Conservation (phyloP, 495 filamentous ascomycete species). For the Xylaria intraflava region DNA sequence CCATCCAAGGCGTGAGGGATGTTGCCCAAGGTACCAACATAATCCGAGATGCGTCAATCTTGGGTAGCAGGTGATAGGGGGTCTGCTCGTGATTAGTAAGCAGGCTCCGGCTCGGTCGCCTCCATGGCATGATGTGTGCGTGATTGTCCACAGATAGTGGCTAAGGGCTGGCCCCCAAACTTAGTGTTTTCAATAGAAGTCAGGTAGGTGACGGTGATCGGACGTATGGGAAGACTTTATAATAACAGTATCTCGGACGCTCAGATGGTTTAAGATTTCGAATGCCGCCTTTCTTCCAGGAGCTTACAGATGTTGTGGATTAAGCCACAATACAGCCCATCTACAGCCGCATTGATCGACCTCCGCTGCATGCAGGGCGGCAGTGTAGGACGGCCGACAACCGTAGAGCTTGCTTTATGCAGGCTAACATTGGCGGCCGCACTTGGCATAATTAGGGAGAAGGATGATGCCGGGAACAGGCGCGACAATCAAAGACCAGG, state of each 20-base stretch:
- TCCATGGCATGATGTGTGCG: not conserved
- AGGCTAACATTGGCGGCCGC: not conserved
- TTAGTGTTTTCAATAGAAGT: no score
- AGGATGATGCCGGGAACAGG: not conserved
- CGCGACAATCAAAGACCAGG: not conserved
- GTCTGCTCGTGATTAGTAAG: not conserved
- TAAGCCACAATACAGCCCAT: no score
- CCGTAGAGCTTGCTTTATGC: not conserved
- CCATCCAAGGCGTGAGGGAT: not conserved
- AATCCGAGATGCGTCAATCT: not conserved
- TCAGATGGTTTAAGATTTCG: not conserved
- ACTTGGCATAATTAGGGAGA: not conserved
- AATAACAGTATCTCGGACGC: no score
- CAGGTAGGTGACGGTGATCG: no score
- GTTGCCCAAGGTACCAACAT: conserved; percentile 1
- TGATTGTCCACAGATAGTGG: no score
- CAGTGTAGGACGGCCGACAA: not conserved
- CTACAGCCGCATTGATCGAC: conserved; percentile 7
- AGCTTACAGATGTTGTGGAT: not conserved
- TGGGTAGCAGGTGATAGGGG: not conserved
- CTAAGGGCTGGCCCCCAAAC: no score
- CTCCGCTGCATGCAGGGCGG: not conserved
- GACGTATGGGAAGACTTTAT: no score
- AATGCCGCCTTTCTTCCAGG: not conserved
- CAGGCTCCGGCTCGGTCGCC: not conserved